Conservation (phyloP, 1,139 yeast species). For the Magnusiomyces clavatus region DNA sequence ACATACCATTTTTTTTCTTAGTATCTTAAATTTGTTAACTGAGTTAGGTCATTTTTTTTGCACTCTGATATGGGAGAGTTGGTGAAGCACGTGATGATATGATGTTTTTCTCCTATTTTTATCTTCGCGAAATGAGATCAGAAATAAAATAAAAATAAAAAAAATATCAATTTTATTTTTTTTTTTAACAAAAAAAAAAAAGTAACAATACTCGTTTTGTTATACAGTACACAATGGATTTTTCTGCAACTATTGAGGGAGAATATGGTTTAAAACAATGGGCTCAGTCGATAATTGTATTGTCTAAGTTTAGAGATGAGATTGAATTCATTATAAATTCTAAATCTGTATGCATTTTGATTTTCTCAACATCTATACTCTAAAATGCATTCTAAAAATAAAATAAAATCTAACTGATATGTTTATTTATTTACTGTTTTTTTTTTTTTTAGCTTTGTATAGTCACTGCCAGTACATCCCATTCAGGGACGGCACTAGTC, state of each 20-base stretch:
- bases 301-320: background rate
- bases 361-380: too few relatives aligned
- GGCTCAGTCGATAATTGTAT: background rate
- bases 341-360: background rate
- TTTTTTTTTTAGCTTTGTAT: background rate
- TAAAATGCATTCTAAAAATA: too few relatives aligned
- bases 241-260: background rate
- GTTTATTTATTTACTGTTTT: too few relatives aligned
- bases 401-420: too few relatives aligned
- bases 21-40: too few relatives aligned
- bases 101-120: background rate
- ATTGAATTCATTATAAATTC: background rate
- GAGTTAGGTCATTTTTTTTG: too few relatives aligned
- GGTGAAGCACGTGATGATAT: too few relatives aligned
- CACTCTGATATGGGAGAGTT: background rate
- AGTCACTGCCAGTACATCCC: constrained; percentile 1
- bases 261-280: background rate
- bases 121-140: background rate
- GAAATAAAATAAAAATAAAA: too few relatives aligned
- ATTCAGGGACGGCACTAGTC: background rate
- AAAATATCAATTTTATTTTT: too few relatives aligned
- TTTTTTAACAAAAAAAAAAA: background rate
- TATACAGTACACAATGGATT: background rate
- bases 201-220: background rate
- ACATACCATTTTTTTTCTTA: too few relatives aligned